Conservation (phyloP, 495 filamentous ascomycete species). For the Hyaloscypha finlandica region DNA sequence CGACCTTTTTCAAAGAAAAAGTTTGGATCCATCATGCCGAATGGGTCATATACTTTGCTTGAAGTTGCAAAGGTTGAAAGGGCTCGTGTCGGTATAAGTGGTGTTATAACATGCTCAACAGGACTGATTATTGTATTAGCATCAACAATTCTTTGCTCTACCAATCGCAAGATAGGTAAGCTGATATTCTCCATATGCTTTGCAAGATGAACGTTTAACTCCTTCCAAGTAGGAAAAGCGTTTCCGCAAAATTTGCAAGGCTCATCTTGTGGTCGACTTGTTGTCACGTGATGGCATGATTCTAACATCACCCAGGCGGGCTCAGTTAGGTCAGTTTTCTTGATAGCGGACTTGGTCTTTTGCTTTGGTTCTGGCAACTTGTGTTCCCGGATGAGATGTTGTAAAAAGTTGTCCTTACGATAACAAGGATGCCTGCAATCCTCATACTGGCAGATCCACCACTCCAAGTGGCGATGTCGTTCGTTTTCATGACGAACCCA, state of each 20-base stretch:
- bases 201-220: slow-evolving; percentile 88
- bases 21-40: no score
- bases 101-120: slow-evolving; percentile 49
- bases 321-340: slow-evolving; percentile 51
- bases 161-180: slow-evolving; percentile 77
- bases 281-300: slow-evolving; percentile 71
- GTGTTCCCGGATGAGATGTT: slow-evolving; percentile 93
- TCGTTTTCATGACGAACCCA: slow-evolving; percentile 98
- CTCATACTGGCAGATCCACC: slow-evolving; percentile 82
- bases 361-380: slow-evolving; percentile 79
- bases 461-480: slow-evolving; percentile 86
- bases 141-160: slow-evolving; percentile 57
- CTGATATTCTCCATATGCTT: slow-evolving; percentile 96
- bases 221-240: slow-evolving; percentile 84
- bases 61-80: slow-evolving; percentile 30
- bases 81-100: slow-evolving; percentile 28
- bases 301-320: slow-evolving; percentile 78
- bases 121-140: slow-evolving; percentile 66
- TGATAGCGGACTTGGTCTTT: slow-evolving; percentile 59
- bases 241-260: slow-evolving; percentile 90
- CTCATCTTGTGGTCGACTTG: slow-evolving; percentile 67
- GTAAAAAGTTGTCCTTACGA: slow-evolving; percentile 93
- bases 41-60: no score
- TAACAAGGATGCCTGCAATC: slow-evolving; percentile 87
- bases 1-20: no score